A percentile compares a stretch with the other conserved stretches of the same genome.
Conservation (phyloP, 768 basidiomycete species). For the Melanogaster broomeanus region DNA sequence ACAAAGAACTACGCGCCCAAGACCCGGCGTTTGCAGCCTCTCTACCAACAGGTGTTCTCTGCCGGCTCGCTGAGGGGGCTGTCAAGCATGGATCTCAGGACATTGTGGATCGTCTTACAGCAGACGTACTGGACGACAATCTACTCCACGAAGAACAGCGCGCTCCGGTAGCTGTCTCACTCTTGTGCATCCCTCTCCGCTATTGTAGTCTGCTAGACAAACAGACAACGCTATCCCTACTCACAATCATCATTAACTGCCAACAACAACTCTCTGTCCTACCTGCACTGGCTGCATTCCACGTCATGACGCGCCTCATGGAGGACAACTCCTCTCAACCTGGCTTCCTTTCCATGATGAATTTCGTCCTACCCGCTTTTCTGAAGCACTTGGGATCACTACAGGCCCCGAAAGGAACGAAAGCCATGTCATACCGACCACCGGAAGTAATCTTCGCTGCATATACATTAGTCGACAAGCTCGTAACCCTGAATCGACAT, state of each 20-base stretch:
- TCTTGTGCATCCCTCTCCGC: conserved; percentile 25
- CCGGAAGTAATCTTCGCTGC: conserved; percentile 39
- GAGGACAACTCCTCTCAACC: conserved; percentile 12
- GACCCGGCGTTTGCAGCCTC: conserved; percentile 20
- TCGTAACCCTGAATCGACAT: conserved; percentile 38
- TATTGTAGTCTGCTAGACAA: conserved; percentile 20
- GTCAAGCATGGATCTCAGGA: conserved; percentile 29
- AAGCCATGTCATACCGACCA: conserved; percentile 39
- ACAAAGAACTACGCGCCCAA: conserved; percentile 25
- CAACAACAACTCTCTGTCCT: conserved; percentile 12
- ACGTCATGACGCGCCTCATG: conserved; percentile 23
- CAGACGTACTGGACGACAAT: conserved; percentile 39
- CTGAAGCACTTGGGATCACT: conserved; percentile 25
- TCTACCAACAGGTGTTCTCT: conserved; percentile 30
- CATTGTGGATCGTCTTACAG: conserved; percentile 40
- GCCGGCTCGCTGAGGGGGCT: conserved; percentile 31
- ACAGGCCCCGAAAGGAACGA: conserved; percentile 27
- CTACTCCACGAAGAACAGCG: conserved; percentile 21
- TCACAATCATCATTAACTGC: conserved; percentile 17
- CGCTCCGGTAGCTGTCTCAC: conserved; percentile 24
- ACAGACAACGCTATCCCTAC: conserved; percentile 22
- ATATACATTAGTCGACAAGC: conserved; percentile 45
- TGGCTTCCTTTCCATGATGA: conserved; percentile 23
- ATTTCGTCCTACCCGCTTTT: conserved; percentile 34
- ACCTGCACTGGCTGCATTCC: conserved; percentile 14